These are phyloP conservation scores for Macrophomina phaseolina DNA, from an alignment of 2,329 filamentous ascomycete species.

Conservation along the genomic window DNA sequence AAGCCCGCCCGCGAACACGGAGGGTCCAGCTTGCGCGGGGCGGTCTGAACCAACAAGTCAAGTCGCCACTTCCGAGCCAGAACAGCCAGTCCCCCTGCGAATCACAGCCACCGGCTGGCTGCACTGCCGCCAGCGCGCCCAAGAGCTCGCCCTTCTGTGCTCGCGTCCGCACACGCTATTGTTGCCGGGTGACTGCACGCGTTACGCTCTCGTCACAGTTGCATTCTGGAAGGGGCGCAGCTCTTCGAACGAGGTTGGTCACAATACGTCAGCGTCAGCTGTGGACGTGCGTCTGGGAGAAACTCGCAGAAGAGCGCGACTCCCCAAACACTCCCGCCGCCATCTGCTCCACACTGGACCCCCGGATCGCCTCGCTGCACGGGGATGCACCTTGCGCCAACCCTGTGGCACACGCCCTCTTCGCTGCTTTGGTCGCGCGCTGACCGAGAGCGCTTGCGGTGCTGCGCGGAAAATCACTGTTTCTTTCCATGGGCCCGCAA, in stretches of 20 bases:
- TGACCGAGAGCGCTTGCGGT: background rate
- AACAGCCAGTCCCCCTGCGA: background rate
- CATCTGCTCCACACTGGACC: background rate
- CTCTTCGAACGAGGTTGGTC: background rate
- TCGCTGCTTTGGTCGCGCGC: background rate
- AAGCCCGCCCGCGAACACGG: background rate
- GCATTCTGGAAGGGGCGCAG: background rate
- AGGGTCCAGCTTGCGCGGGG: constrained; percentile 13
- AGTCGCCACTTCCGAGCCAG: constrained; percentile 15
- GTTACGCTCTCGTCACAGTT: background rate
- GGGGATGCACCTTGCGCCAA: background rate
- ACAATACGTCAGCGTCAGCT: constrained; percentile 1
- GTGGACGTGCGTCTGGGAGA: constrained; percentile 3
- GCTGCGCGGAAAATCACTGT: background rate
- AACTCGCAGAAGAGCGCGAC: background rate
- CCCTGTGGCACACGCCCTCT: background rate
- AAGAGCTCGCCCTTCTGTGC: background rate
- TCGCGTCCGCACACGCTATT: background rate
- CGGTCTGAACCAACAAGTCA: background rate
- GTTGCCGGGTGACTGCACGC: background rate
- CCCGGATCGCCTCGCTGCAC: constrained; percentile 8
- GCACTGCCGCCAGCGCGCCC: constrained; percentile 9
- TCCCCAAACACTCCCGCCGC: background rate
- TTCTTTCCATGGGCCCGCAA: background rate
- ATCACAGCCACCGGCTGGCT: constrained; percentile 3